These are phyloP conservation scores for Annulohypoxylon stygium DNA, from an alignment of 495 filamentous ascomycete genomes.

Conservation along the genomic window DNA sequence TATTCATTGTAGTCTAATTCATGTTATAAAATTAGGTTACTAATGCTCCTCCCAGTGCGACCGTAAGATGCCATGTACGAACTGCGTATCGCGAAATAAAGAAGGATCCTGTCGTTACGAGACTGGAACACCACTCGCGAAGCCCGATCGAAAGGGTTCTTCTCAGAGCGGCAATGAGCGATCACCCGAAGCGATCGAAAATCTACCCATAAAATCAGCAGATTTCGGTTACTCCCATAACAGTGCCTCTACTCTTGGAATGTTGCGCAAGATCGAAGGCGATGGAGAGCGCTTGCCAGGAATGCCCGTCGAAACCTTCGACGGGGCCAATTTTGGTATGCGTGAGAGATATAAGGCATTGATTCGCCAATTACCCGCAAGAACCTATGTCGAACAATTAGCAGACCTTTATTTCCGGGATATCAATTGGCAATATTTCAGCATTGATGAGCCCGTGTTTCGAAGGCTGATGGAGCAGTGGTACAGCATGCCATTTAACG, in stretches of 20 bases:
- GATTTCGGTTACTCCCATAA: slow-evolving; percentile 65
- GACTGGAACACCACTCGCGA: slow-evolving; percentile 61
- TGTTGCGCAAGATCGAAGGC: slow-evolving; percentile 64
- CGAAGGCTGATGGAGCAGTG: slow-evolving; percentile 63
- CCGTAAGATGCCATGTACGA: slow-evolving; percentile 70
- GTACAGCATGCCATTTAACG: slow-evolving; percentile 61
- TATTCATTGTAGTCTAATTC: neutral
- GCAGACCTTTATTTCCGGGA: slow-evolving; percentile 67
- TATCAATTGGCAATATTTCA: slow-evolving; percentile 71
- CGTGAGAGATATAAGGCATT: slow-evolving; percentile 66
- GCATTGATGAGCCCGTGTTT: slow-evolving; percentile 67
- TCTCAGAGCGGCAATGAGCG: slow-evolving; percentile 35
- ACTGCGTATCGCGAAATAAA: slow-evolving; percentile 68
- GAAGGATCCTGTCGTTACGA: slow-evolving; percentile 65
- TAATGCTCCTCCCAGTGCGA: slow-evolving; percentile 63
- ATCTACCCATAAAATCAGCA: slow-evolving; percentile 50
- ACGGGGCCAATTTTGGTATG: slow-evolving; percentile 51
- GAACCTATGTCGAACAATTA: slow-evolving; percentile 65
- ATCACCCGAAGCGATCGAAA: slow-evolving; percentile 37
- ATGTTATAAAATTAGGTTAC: neutral
- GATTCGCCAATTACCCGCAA: slow-evolving; percentile 66
- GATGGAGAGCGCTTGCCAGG: slow-evolving; percentile 44
- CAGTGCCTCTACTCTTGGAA: slow-evolving; percentile 61
- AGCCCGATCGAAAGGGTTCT: slow-evolving; percentile 52
- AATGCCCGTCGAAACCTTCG: slow-evolving; percentile 46